A percentile compares a stretch with the other conserved stretches of the same genome.
Evolutionary conservation across 2,329 filamentous ascomycete species (phyloP).

Genomic region (Colletotrichum higginsianum): DNA sequence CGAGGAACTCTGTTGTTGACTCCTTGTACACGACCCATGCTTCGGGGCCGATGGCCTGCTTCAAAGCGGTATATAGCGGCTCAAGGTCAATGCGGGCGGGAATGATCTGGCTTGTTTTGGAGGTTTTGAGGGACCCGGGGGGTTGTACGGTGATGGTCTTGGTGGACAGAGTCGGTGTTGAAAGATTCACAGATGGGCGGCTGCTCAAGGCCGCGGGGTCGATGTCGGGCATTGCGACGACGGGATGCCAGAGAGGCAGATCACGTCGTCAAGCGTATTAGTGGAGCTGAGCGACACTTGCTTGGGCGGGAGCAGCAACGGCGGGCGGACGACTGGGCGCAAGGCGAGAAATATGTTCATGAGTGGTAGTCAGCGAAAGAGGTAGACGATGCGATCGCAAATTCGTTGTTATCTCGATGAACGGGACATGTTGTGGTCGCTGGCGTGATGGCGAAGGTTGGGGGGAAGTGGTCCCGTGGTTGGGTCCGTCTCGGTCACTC

Average conservation of each 20-base stretch:
- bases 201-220: conserved; percentile 79
- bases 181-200: conserved; percentile 70
- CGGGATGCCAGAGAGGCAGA: conserved; percentile 36
- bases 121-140: conserved; percentile 63
- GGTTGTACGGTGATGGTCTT: conserved; percentile 71
- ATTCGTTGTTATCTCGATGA: conserved; percentile 60
- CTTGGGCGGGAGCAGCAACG: conserved; percentile 58
- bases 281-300: conserved; percentile 53
- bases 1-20: conserved; percentile 72
- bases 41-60: conserved; percentile 71
- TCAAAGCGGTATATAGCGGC: conserved; percentile 74
- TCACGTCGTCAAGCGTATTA: conserved; percentile 41
- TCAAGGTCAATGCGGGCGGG: conserved; percentile 78
- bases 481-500: conserved; percentile 41
- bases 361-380: conserved; percentile 59
- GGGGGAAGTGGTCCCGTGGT: conserved; percentile 44
- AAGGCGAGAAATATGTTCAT: conserved; percentile 59
- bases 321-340: conserved; percentile 57
- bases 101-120: conserved; percentile 74
- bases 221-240: conserved; percentile 74
- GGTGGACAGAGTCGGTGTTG: conserved; percentile 71
- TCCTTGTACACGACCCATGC: conserved; percentile 78
- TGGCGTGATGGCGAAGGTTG: conserved; percentile 56
- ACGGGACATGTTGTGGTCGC: conserved; percentile 57
- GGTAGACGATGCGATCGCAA: conserved; percentile 59